These are phyloP conservation scores for Collybia sordida DNA, from an alignment of 768 basidiomycete genomes.

Conservation along the genomic window DNA sequence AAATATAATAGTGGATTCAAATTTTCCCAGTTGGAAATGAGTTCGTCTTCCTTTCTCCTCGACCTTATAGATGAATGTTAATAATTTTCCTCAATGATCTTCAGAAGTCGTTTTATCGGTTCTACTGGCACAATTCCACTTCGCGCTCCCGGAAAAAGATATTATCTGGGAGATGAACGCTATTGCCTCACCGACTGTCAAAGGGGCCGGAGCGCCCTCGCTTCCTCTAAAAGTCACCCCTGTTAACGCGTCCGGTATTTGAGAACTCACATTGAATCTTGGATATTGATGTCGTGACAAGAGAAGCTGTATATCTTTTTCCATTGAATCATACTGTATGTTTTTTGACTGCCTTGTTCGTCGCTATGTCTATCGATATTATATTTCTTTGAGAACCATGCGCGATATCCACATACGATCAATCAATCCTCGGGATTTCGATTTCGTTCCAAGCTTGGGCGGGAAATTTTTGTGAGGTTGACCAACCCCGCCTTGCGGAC, in stretches of 20 bases:
- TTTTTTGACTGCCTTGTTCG: no score
- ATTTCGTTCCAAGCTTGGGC: no score
- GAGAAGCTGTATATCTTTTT: no score
- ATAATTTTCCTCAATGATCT: background rate
- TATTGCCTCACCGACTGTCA: conserved; percentile 20
- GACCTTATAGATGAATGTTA: background rate
- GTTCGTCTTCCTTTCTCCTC: conserved; percentile 19
- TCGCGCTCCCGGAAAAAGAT: conserved; percentile 19
- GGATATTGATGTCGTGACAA: no score
- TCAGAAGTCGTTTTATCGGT: conserved; percentile 26
- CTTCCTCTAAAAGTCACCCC: background rate
- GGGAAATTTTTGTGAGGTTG: no score
- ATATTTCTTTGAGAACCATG: no score
- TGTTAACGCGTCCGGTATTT: background rate
- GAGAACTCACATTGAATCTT: no score
- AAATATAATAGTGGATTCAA: conserved; percentile 43
- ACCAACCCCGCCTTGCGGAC: no score
- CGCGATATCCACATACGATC: no score
- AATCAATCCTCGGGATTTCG: no score
- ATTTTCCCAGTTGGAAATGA: conserved; percentile 55
- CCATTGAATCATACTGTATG: no score
- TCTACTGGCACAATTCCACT: conserved; percentile 25
- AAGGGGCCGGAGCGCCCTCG: conserved; percentile 1
- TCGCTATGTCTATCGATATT: no score
- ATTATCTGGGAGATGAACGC: conserved; percentile 28